Percentiles rank a stretch among this genome's conserved stretches.
phyloP scores from a whole-genome alignment of 2,329 filamentous ascomycete species.

The Sclerotinia trifoliorum region DNA sequence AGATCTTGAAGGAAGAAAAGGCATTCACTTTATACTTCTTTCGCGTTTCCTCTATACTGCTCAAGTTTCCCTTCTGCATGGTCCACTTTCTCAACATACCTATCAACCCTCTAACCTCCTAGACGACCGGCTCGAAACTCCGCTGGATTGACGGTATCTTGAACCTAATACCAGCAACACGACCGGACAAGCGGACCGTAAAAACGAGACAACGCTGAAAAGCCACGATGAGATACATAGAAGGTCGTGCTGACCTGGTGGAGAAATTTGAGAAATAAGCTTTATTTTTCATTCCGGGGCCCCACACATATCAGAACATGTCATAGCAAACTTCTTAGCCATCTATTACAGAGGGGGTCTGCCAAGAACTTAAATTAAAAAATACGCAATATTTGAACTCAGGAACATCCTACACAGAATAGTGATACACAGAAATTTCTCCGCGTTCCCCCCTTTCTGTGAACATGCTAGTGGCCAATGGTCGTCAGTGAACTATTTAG shows the following conservation, averaged over 20 bases:
- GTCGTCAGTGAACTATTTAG: neutral
- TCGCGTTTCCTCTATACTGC: neutral
- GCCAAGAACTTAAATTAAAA: slow-evolving; percentile 2
- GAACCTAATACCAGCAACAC: slow-evolving; percentile 8
- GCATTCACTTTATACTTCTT: neutral
- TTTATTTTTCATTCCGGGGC: neutral
- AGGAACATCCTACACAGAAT: neutral
- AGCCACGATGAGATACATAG: neutral
- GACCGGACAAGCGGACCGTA: slow-evolving; percentile 12
- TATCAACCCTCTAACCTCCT: neutral
- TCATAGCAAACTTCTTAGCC: neutral
- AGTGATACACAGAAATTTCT: neutral
- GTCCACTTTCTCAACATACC: neutral
- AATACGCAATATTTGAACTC: neutral
- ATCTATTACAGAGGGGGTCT: neutral
- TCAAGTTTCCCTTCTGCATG: neutral
- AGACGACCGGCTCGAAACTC: slow-evolving; percentile 8
- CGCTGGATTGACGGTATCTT: slow-evolving; percentile 15
- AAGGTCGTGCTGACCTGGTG: neutral
- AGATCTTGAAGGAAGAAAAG: neutral
- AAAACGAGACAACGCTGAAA: neutral
- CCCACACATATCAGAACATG: neutral
- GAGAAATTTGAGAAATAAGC: neutral
- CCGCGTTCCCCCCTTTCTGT: neutral
- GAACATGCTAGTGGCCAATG: neutral